phyloP scores from a whole-genome alignment of 192 early-diverging fungal species.

The Pilobolus umbonatus region DNA sequence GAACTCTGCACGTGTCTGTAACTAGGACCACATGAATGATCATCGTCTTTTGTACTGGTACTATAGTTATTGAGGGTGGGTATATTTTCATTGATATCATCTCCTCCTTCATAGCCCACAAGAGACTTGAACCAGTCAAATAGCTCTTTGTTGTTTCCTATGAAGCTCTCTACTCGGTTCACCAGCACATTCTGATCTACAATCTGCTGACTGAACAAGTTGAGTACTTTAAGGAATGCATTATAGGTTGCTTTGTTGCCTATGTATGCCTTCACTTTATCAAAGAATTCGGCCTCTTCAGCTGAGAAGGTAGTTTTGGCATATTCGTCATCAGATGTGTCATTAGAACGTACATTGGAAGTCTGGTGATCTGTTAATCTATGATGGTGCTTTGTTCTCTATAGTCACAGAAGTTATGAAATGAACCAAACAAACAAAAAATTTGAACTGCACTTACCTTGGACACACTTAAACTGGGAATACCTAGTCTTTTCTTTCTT shows the following conservation, averaged over 20 bases:
- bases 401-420: not conserved
- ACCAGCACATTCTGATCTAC: constrained; percentile 83
- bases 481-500: constrained; percentile 5
- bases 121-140: constrained; percentile 92
- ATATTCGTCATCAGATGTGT: not conserved
- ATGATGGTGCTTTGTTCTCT: constrained; percentile 3
- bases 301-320: constrained; percentile 34
- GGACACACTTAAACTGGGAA: constrained; percentile 6
- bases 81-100: constrained; percentile 60
- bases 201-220: constrained; percentile 91
- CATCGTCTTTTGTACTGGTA: not conserved
- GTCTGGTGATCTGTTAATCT: constrained; percentile 15
- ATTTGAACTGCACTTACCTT: too few species aligned
- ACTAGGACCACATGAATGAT: constrained; percentile 47
- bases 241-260: constrained; percentile 83
- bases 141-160: constrained; percentile 74
- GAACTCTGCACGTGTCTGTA: constrained; percentile 41
- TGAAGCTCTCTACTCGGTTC: constrained; percentile 82
- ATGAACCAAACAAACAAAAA: too few species aligned
- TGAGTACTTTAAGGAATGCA: constrained; percentile 94
- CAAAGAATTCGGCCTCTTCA: constrained; percentile 94
- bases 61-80: constrained; percentile 34
- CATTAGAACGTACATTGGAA: constrained; percentile 11
- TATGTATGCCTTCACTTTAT: constrained; percentile 81
- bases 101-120: constrained; percentile 73